These are phyloP conservation scores for Phytophthora lateralis DNA, from an alignment of 352 stramenopile species.

Conservation along the genomic window DNA sequence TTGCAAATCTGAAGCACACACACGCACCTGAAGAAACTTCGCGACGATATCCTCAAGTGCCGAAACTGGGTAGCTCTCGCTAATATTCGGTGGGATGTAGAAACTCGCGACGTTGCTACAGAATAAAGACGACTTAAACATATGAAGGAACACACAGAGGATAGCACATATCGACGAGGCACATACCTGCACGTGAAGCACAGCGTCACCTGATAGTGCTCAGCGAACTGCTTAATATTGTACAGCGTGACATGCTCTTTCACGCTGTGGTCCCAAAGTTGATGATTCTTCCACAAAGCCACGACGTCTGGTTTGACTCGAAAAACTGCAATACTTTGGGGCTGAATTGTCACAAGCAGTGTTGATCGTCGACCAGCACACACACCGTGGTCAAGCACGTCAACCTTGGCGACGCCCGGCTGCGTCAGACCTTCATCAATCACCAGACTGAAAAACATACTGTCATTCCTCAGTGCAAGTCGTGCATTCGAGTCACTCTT, in stretches of 20 bases:
- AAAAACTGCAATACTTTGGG: slow-evolving; percentile 61
- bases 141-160: not conserved
- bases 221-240: slow-evolving; percentile 91
- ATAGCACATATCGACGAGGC: not conserved
- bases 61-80: slow-evolving; percentile 84
- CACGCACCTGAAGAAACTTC: slow-evolving; percentile 83
- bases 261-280: slow-evolving; percentile 87
- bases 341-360: slow-evolving; percentile 72
- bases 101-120: slow-evolving; percentile 80
- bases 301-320: slow-evolving; percentile 71
- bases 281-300: slow-evolving; percentile 75
- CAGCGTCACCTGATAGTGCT: slow-evolving; percentile 87
- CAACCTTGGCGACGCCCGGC: slow-evolving; percentile 49
- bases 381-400: slow-evolving; percentile 73
- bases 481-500: slow-evolving; percentile 63
- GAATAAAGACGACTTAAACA: slow-evolving; percentile 6
- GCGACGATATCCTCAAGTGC: slow-evolving; percentile 87
- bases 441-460: slow-evolving; percentile 82
- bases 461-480: slow-evolving; percentile 85
- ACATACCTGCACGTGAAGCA: slow-evolving; percentile 87
- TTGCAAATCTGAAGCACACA: not conserved
- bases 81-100: slow-evolving; percentile 84
- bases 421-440: slow-evolving; percentile 55
- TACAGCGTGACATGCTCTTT: slow-evolving; percentile 90
- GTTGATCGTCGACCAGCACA: slow-evolving; percentile 70